Conservation (phyloP, 108 stramenopile species). For the Cyclotella distinguenda region DNA sequence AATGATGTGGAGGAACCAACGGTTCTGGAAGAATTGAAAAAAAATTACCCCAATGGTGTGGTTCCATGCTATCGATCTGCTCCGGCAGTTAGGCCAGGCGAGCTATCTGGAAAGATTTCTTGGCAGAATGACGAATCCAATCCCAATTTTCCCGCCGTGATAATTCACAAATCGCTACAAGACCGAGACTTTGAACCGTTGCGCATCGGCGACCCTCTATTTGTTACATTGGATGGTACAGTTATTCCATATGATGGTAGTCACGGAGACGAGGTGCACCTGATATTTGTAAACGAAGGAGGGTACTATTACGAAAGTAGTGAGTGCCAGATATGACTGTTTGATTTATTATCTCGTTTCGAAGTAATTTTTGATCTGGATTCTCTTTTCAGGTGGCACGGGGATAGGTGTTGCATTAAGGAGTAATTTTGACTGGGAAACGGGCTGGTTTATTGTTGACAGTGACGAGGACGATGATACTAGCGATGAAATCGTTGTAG, state of each 20-base stretch:
- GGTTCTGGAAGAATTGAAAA: slow-evolving; percentile 30
- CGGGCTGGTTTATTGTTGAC: slow-evolving; percentile 43
- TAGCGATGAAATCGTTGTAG: slow-evolving; percentile 34
- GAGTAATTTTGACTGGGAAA: slow-evolving; percentile 57
- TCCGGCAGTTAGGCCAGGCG: slow-evolving; percentile 62
- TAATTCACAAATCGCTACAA: slow-evolving; percentile 66
- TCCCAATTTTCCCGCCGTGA: slow-evolving; percentile 61
- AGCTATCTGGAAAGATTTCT: slow-evolving; percentile 70
- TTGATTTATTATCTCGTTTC: not conserved
- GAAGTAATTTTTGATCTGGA: not conserved
- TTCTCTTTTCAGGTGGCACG: slow-evolving; percentile 62
- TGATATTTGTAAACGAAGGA: slow-evolving; percentile 88
- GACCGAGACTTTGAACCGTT: slow-evolving; percentile 66
- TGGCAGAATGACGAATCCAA: slow-evolving; percentile 70
- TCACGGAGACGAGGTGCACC: slow-evolving; percentile 65
- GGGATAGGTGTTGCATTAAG: slow-evolving; percentile 70
- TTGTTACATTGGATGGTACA: slow-evolving; percentile 63
- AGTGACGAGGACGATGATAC: slow-evolving; percentile 33
- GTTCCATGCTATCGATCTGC: slow-evolving; percentile 82
- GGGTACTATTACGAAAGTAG: slow-evolving; percentile 83
- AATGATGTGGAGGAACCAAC: slow-evolving; percentile 11
- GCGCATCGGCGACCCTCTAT: slow-evolving; percentile 70
- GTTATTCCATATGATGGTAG: slow-evolving; percentile 73
- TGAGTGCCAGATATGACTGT: not conserved
- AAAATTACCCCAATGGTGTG: slow-evolving; percentile 37